phyloP scores from a whole-genome alignment of 1,284 basidiomycete genomes.

The Trametes hirsuta region DNA sequence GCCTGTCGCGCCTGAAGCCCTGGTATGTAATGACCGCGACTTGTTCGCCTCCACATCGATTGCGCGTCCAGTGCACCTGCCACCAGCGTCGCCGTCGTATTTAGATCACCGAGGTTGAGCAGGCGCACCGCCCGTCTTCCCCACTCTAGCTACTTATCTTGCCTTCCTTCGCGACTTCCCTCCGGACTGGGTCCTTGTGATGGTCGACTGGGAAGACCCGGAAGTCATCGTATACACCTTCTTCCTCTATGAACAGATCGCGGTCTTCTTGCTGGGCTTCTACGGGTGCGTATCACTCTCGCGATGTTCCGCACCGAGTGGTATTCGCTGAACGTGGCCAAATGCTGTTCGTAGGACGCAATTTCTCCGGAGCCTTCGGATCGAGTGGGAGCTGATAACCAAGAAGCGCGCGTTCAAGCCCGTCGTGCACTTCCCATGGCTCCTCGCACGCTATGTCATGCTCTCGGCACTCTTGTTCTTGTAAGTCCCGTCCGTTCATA shows the following conservation, averaged over 20 bases:
- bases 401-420: slow-evolving; percentile 11
- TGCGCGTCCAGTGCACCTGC: not conserved
- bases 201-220: slow-evolving; percentile 19
- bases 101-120: not conserved
- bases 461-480: slow-evolving; percentile 17
- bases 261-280: slow-evolving; percentile 19
- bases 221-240: slow-evolving; percentile 7
- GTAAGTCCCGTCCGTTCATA: not conserved
- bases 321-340: not conserved
- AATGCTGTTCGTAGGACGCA: slow-evolving; percentile 4
- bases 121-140: not conserved
- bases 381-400: slow-evolving; percentile 19
- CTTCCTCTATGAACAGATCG: slow-evolving; percentile 17
- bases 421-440: slow-evolving; percentile 14
- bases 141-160: not conserved
- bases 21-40: not conserved
- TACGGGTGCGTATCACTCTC: slow-evolving; percentile 10
- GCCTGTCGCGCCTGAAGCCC: too few species aligned
- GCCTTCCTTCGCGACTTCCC: not conserved
- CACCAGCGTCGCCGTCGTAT: not conserved
- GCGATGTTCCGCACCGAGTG: not conserved
- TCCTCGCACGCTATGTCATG: slow-evolving; percentile 18
- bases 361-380: slow-evolving; percentile 3
- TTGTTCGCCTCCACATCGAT: not conserved
- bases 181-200: not conserved